A percentile compares a stretch with the other conserved stretches of the same genome.
These are phyloP conservation scores for Gremmenia infestans DNA, from an alignment of 2,329 filamentous ascomycete genomes.

Conservation along the genomic window DNA sequence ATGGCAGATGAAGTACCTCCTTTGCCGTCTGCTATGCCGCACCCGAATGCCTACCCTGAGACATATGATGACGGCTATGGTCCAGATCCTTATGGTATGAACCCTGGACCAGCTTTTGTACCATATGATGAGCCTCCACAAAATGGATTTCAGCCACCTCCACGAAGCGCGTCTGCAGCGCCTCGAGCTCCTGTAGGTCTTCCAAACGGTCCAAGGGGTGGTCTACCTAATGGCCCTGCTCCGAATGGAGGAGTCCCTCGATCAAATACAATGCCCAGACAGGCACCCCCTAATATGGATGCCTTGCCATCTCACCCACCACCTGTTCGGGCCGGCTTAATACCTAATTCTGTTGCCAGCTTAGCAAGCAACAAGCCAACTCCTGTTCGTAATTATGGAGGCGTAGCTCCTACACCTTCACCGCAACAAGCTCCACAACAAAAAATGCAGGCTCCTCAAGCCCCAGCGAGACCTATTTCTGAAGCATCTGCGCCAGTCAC, in stretches of 20 bases:
- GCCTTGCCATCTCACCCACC: slow-evolving; percentile 55
- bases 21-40: slow-evolving; percentile 36
- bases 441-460: slow-evolving; percentile 2
- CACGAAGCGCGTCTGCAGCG: slow-evolving; percentile 26
- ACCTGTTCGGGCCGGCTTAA: slow-evolving; percentile 58
- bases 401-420: slow-evolving; percentile 12
- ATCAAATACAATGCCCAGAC: slow-evolving; percentile 21
- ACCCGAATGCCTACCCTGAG: slow-evolving; percentile 25
- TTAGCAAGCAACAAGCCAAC: slow-evolving; percentile 50
- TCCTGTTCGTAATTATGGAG: slow-evolving; percentile 39
- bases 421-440: slow-evolving; percentile 1
- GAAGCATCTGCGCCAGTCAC: slow-evolving; percentile 52
- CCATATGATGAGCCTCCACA: slow-evolving; percentile 12
- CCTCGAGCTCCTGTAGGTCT: slow-evolving; percentile 11
- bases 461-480: slow-evolving; percentile 6
- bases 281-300: slow-evolving; percentile 27
- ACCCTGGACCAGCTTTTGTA: slow-evolving; percentile 3
- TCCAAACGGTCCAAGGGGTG: slow-evolving; percentile 11
- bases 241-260: slow-evolving; percentile 33
- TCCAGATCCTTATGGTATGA: slow-evolving; percentile 17
- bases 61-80: slow-evolving; percentile 27
- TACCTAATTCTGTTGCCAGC: slow-evolving; percentile 53
- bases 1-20: slow-evolving; percentile 60
- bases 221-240: slow-evolving; percentile 17
- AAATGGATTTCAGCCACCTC: slow-evolving; percentile 24